Evolutionary conservation across 192 early-diverging fungal genomes (phyloP).

Genomic region (Coemansia sp.): DNA sequence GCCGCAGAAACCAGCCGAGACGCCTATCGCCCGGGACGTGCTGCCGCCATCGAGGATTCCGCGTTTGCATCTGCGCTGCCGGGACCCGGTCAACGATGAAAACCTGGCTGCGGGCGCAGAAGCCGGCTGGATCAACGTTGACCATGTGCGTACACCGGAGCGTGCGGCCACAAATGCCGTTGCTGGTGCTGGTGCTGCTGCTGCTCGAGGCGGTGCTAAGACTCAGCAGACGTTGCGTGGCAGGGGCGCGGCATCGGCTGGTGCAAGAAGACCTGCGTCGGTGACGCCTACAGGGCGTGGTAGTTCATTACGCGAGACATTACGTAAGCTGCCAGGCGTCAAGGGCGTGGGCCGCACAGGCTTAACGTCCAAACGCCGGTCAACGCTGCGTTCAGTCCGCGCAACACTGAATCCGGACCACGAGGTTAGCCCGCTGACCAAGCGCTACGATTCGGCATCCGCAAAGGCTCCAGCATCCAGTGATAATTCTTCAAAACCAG

Average conservation of each 20-base stretch:
- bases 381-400: neutral
- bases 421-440: neutral
- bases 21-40: neutral
- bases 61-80: neutral
- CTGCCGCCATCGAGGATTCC: neutral
- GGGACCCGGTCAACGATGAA: neutral
- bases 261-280: neutral
- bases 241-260: neutral
- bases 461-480: too few relatives aligned
- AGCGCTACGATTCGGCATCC: neutral
- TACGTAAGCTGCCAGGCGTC: conserved; percentile 33
- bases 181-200: too few relatives aligned
- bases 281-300: conserved; percentile 7
- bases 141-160: neutral
- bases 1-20: neutral
- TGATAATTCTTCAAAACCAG: too few relatives aligned
- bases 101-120: neutral
- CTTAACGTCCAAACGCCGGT: conserved; percentile 19
- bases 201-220: neutral
- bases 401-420: neutral
- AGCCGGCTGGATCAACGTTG: neutral
- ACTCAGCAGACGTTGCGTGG: too few relatives aligned
- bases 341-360: conserved; percentile 28
- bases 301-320: conserved; percentile 31
- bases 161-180: too few relatives aligned